Base-by-base conservation (phyloP, 768 basidiomycete genomes). In the Dioszegia aurantiaca region DNA sequence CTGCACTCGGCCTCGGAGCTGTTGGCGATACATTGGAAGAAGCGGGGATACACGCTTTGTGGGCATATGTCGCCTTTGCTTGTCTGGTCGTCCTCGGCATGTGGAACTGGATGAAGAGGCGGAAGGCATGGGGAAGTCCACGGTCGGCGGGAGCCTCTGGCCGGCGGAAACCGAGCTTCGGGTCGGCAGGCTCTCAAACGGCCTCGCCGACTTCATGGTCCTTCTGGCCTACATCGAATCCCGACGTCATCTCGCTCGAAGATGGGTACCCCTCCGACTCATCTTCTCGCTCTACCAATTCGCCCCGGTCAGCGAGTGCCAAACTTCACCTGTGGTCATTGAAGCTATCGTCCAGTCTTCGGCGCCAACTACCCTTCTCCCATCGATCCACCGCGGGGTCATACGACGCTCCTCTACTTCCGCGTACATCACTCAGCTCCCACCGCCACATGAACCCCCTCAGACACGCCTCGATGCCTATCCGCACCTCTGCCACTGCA, bases 21-120 rank as follows among this genome's bases (percentile, higher is more conserved):
- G 65, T 68, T 19, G 69, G 69, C 41, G 19, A 52, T 2, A 41
- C 40, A 24, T 36, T 75, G 31, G 56, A 61, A 12, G 54, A 56
- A 23, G 61, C 65, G 21, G 72, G 74, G 14, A 65, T 75, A 17
- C 65, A 72, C 31, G 60, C 65, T 16, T 11, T 70, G 9, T 76
- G 73, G 73, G 70, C 66, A 3, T 76, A 70, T 45, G 53, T 54
- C 21, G 57, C 65, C 23, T 49, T 74, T 19, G 41, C 56, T 10
- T 64, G 68, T 26, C 16, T 65, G 23, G 17, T 73, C 3, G 33
- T 67, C 10, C 53, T 59, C 1, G 57, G 65, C 54, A 17, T 68
- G 14, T 70, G 63, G 52, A 63, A 59, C 17, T 52, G 45, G 17
- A 33, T 71, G 9, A 56, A 52, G 30, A 23, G 69, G 19, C 52